phyloP scores from a whole-genome alignment of 306 rosid genomes.

The Pueraria montana region DNA sequence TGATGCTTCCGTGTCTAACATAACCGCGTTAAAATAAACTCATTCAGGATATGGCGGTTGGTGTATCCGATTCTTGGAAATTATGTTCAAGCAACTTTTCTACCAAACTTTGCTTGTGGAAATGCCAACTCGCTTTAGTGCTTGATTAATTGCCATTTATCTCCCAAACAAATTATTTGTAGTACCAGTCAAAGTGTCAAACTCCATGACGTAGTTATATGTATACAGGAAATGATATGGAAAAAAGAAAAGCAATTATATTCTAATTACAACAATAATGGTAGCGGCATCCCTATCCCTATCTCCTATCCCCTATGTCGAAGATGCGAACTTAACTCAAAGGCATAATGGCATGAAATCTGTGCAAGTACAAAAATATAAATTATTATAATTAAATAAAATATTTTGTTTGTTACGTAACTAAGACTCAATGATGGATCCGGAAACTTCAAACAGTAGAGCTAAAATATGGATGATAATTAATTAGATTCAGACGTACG shows the following conservation, averaged over 20 bases:
- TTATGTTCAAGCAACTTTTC: neutral
- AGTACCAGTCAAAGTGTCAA: neutral
- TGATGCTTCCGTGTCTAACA: neutral
- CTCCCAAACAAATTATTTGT: neutral
- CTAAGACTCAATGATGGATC: too few species aligned
- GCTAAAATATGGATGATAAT: too few species aligned
- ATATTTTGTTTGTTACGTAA: neutral
- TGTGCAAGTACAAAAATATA: too few species aligned
- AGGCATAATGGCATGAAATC: too few species aligned
- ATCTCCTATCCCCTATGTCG: neutral
- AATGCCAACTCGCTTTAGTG: neutral
- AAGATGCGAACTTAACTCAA: neutral
- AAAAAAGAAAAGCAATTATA: too few species aligned
- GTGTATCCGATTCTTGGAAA: neutral
- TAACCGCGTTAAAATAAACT: too few species aligned
- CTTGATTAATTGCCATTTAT: neutral
- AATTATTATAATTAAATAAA: too few species aligned
- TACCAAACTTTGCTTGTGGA: neutral
- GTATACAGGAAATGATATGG: neutral
- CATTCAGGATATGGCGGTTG: too few species aligned
- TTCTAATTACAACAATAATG: neutral
- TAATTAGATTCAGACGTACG: too few species aligned
- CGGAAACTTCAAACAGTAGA: too few species aligned
- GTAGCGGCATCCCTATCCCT: neutral
- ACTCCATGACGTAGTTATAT: neutral